These are phyloP conservation scores for Metschnikowia continentalis DNA, from an alignment of 805 yeast genomes.

Conservation along the genomic window DNA sequence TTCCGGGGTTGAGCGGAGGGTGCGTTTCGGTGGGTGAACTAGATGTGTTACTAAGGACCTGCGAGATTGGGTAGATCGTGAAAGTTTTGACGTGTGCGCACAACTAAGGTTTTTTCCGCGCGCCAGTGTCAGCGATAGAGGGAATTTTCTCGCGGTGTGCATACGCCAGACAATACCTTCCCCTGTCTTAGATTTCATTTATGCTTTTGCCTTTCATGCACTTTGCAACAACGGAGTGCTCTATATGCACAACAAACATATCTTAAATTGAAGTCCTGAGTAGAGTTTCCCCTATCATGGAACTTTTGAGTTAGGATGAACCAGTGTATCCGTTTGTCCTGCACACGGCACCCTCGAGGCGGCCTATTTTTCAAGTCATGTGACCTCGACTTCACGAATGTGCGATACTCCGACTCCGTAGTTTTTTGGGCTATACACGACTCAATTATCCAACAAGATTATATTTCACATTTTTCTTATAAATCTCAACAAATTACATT, in stretches of 20 bases:
- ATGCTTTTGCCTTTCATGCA: neutral
- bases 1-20: too few species aligned
- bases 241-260: neutral
- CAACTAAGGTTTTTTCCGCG: slow-evolving; percentile 1
- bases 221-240: neutral
- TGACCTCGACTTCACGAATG: neutral
- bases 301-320: too few species aligned
- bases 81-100: slow-evolving; percentile 1
- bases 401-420: too few species aligned
- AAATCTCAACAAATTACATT: too few species aligned
- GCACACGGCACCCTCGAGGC: neutral
- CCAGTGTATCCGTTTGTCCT: too few species aligned
- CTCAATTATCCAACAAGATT: neutral
- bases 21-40: neutral
- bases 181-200: neutral
- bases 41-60: neutral
- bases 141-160: neutral
- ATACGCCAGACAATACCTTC: neutral
- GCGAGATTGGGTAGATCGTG: neutral
- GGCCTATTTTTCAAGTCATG: neutral
- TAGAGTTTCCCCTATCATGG: too few species aligned
- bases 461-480: too few species aligned
- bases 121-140: neutral
- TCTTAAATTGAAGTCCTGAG: too few species aligned
- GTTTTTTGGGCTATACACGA: neutral